Evolutionary conservation across 1,284 basidiomycete genomes (phyloP), one percentile per base, ranked within the genome.

Genomic region (Cryptococcus sp.): DNA sequence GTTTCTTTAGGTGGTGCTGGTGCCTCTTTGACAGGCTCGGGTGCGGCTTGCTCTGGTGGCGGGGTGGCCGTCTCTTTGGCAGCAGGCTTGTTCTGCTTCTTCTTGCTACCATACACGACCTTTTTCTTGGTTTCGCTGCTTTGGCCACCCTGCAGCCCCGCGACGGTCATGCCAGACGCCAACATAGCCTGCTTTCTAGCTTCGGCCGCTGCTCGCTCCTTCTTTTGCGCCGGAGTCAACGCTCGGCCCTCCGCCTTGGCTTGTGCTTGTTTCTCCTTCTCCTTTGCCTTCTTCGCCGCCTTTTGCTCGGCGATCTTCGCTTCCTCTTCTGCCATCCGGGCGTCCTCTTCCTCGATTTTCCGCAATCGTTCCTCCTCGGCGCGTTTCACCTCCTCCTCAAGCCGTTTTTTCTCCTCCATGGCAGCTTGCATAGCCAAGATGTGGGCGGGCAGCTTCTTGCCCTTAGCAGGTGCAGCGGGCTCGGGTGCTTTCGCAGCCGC

Each of bases 191-290:
- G 86, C 78, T 89, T 90, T 57, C 94, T 86, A 40, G 91, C 86
- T 77, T 98, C 94, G 8, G 93, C 94, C 60, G 88, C 89, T 17
- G 90, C 89, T 68, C 86, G 88, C 76, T 98, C 94, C 70, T 92
- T 90, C 80, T 94, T 97, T 78, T 99, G 94, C 80, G 96, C 97
- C 75, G 93, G 91, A 6, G 93, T 96, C 48, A 97, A 83, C 35
- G 93, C 81, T 55, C 89, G 85, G 38, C 93, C 93, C 78, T 96
- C 93, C 75, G 93, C 93, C 83, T 89, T 91, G 22, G 89, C 86
- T 78, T 93, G 93, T 46, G 64, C 69, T 52, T 54, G 63, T 68
- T 71, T 72, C 58, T 90, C 91, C 85, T 91, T 93, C 80, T 96
- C 93, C 75, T 90, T 93, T 69, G 93, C 90, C 77, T 91, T 93